A percentile compares a stretch with the other conserved stretches of the same genome.
Conservation (phyloP, 176 grass and related monocot genomes). For the Chrysopogon serrulatus region DNA sequence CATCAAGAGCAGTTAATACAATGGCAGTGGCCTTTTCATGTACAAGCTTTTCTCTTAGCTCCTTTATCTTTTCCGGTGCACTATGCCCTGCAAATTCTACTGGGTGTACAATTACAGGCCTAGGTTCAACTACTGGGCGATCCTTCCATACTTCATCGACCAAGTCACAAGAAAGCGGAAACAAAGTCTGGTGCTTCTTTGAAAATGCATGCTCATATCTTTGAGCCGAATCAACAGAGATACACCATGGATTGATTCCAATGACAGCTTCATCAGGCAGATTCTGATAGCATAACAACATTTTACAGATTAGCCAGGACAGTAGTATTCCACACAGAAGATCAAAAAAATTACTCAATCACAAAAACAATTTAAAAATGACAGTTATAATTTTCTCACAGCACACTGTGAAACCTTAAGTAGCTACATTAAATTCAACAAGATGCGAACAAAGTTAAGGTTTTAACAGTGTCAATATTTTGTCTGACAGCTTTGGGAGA, state of each 20-base stretch:
- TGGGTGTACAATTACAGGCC: constrained; percentile 66
- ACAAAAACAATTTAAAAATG: background rate
- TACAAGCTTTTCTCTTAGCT: constrained; percentile 68
- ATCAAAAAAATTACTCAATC: background rate
- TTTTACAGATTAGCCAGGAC: background rate
- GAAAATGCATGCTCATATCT: constrained; percentile 75
- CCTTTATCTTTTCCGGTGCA: constrained; percentile 68
- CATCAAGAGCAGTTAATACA: constrained; percentile 83
- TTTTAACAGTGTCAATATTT: background rate
- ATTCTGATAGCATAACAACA: constrained; percentile 55
- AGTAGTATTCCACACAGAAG: background rate
- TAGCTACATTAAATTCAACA: background rate
- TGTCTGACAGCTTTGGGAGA: background rate
- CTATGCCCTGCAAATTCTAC: constrained; percentile 68
- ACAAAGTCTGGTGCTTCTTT: constrained; percentile 63
- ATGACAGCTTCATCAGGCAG: constrained; percentile 58
- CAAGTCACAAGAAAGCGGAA: constrained; percentile 80
- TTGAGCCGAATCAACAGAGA: constrained; percentile 68
- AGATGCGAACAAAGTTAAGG: background rate
- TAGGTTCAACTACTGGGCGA: constrained; percentile 46
- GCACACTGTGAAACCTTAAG: background rate
- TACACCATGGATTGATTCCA: constrained; percentile 90
- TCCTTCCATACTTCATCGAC: constrained; percentile 90
- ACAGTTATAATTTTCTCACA: background rate
- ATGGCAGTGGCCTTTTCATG: constrained; percentile 56